Evolutionary conservation across 345 rosid species (phyloP).

Genomic region (Clausena lansium): DNA sequence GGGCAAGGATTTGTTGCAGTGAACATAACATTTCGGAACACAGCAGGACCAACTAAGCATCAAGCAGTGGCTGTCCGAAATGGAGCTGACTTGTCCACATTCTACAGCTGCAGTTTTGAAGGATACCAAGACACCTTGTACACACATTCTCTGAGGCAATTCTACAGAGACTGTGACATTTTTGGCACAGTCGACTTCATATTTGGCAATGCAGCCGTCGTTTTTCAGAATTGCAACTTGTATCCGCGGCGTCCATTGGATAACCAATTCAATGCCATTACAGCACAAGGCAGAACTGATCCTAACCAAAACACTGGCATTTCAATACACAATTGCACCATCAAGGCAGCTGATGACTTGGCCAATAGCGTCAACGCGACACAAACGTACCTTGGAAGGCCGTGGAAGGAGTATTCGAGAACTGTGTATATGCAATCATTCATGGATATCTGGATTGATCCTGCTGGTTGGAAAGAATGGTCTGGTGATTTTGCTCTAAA

Average conservation of each 20-base stretch:
- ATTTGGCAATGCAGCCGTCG: conserved; percentile 39
- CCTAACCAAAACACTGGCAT: conserved; percentile 42
- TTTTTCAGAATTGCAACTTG: conserved; percentile 29
- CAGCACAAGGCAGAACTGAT: conserved; percentile 38
- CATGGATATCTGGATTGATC: conserved; percentile 25
- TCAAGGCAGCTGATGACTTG: conserved; percentile 21
- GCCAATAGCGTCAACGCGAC: conserved; percentile 14
- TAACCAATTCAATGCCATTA: conserved; percentile 27
- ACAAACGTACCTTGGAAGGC: conserved; percentile 31
- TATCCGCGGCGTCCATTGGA: conserved; percentile 23
- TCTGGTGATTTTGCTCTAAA: conserved; percentile 19
- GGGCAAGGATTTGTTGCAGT: conserved; percentile 35
- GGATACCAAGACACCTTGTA: conserved; percentile 41
- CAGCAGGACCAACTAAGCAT: conserved; percentile 31
- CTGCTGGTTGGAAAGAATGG: conserved; percentile 34
- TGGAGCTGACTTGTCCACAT: conserved; percentile 30
- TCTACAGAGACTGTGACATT: conserved; percentile 33
- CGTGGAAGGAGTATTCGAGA: conserved; percentile 41
- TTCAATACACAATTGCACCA: conserved; percentile 30
- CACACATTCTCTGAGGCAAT: conserved; percentile 36
- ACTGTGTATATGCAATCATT: conserved; percentile 33
- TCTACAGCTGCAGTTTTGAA: conserved; percentile 25
- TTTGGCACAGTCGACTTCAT: conserved; percentile 39
- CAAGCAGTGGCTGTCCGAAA: conserved; percentile 40
- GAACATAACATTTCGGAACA: conserved; percentile 35